Evolutionary conservation across 371 early-diverging fungal genomes (phyloP).

Genomic region (Mucor saturninus): DNA sequence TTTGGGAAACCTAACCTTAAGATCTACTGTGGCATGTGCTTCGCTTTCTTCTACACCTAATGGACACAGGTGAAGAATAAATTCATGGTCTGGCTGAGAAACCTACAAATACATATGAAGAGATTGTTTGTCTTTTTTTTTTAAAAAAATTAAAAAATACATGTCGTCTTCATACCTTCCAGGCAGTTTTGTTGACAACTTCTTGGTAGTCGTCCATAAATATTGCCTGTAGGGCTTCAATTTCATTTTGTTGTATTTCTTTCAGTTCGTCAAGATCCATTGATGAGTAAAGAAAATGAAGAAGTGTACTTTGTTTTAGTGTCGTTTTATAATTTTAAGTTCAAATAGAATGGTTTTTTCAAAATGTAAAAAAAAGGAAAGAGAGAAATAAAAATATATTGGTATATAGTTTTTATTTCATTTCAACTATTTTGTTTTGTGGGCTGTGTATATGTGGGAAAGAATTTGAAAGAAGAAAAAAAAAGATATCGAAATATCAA

Average conservation of each 20-base stretch:
- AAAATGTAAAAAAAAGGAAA: neutral
- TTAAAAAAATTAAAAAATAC: neutral
- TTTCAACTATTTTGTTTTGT: neutral
- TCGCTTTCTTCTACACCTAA: conserved; percentile 59
- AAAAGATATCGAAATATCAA: neutral
- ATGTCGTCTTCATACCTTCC: conserved; percentile 61
- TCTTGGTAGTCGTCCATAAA: conserved; percentile 77
- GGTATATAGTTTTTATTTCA: neutral
- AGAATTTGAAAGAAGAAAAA: neutral
- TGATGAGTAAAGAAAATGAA: neutral
- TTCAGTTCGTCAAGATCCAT: conserved; percentile 60
- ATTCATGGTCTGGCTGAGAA: conserved; percentile 66
- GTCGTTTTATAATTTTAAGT: neutral
- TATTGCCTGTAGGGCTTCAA: conserved; percentile 72
- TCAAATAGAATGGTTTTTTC: neutral
- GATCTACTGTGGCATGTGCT: conserved; percentile 58
- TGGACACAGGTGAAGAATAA: conserved; percentile 64
- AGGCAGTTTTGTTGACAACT: conserved; percentile 66
- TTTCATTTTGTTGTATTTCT: conserved; percentile 77
- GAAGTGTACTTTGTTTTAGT: neutral
- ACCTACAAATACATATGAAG: conserved; percentile 39
- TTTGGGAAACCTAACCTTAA: conserved; percentile 68
- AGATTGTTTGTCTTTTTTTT: neutral
- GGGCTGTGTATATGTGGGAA: neutral
- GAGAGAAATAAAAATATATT: neutral